Conservation (phyloP, 345 rosid genomes). For the Isatis tinctoria region DNA sequence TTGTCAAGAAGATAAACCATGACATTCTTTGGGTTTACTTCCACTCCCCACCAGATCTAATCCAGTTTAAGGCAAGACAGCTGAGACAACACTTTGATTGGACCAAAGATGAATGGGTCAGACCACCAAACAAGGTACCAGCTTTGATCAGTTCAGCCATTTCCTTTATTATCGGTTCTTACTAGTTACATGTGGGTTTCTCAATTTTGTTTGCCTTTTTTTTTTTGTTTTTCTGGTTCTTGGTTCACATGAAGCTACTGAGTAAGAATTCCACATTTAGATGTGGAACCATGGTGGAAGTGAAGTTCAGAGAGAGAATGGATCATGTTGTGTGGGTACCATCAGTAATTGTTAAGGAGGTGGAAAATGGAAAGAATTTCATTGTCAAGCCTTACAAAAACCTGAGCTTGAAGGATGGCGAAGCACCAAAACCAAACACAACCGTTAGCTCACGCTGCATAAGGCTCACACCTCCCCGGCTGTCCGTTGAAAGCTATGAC, state of each 20-base stretch:
- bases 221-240: no score
- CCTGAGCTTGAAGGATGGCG: constrained; percentile 30
- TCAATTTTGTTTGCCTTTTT: neutral
- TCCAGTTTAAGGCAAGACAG: neutral
- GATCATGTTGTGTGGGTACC: constrained; percentile 52
- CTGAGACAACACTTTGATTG: neutral
- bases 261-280: constrained; percentile 19
- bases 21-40: neutral
- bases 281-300: constrained; percentile 45
- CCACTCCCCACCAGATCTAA: neutral
- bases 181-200: neutral
- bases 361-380: constrained; percentile 34
- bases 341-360: constrained; percentile 48
- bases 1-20: neutral
- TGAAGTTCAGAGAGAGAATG: constrained; percentile 23
- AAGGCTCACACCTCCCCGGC: constrained; percentile 45
- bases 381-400: constrained; percentile 36
- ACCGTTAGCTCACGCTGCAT: constrained; percentile 35
- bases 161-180: neutral
- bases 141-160: neutral
- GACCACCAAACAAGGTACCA: neutral
- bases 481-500: constrained; percentile 32
- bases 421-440: neutral
- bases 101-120: constrained; percentile 29
- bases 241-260: constrained; percentile 30